Percentiles rank a stretch among this genome's conserved stretches.
phyloP scores from a whole-genome alignment of 345 rosid genomes.

The Gossypium anomalum region DNA sequence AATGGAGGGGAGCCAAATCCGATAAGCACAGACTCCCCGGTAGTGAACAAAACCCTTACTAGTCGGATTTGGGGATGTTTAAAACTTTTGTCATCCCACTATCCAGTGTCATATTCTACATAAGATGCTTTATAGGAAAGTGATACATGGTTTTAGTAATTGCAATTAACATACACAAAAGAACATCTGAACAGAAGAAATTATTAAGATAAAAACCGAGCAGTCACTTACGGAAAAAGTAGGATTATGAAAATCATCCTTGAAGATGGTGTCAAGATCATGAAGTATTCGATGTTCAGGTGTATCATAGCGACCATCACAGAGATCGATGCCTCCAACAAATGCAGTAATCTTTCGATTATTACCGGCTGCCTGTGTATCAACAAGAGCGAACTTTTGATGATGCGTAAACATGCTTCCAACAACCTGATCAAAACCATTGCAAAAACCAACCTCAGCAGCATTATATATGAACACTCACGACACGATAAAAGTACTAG shows the following conservation, averaged over 20 bases:
- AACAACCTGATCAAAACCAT: constrained; percentile 52
- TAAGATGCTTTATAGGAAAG: not conserved
- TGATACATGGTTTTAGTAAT: not conserved
- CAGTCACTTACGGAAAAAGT: constrained; percentile 67
- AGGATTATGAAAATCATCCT: constrained; percentile 87
- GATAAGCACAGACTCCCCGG: no score
- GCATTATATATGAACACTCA: no score
- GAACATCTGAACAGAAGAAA: not conserved
- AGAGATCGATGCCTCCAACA: constrained; percentile 89
- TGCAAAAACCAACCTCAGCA: constrained; percentile 19
- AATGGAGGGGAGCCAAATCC: no score
- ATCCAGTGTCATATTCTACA: no score
- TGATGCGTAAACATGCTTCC: constrained; percentile 92
- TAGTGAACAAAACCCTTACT: not conserved
- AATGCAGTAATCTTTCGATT: constrained; percentile 78
- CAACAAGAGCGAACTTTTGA: constrained; percentile 87
- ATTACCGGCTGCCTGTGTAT: constrained; percentile 75
- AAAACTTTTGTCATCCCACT: not conserved
- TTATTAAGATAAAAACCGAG: not conserved
- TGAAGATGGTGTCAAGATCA: constrained; percentile 60
- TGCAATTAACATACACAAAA: not conserved
- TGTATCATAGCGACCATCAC: constrained; percentile 98
- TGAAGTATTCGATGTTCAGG: constrained; percentile 75
- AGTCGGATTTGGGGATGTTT: not conserved
- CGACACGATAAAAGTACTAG: no score